Conservation (phyloP, 495 filamentous ascomycete species). For the Durotheca rogersii region DNA sequence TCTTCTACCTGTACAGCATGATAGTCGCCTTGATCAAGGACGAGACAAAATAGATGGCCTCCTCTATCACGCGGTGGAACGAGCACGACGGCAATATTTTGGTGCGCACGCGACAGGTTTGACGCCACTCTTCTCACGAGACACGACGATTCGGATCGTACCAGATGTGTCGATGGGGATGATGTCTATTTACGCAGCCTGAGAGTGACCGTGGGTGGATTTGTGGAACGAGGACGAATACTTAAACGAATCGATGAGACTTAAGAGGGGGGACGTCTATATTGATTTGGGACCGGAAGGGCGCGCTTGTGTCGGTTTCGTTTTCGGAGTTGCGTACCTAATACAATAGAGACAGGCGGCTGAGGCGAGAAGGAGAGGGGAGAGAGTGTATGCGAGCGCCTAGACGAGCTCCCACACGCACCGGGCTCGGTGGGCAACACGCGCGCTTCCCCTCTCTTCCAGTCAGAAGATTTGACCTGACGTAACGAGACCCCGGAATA, state of each 20-base stretch:
- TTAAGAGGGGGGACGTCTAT: neutral
- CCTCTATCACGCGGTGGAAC: neutral
- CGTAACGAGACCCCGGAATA: constrained; percentile 27
- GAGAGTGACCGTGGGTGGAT: constrained; percentile 16
- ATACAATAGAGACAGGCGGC: too few species aligned
- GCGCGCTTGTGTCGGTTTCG: neutral
- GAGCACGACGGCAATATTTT: neutral
- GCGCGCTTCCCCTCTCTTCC: constrained; percentile 17
- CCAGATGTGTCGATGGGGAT: constrained; percentile 5
- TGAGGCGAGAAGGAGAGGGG: neutral
- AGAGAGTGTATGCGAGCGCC: constrained; percentile 2
- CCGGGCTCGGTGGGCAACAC: constrained; percentile 8
- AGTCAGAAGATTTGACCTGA: constrained; percentile 14
- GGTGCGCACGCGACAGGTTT: constrained; percentile 10
- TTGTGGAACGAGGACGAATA: constrained; percentile 14
- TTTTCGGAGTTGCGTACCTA: neutral
- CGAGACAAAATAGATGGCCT: constrained; percentile 79
- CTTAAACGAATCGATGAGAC: constrained; percentile 1
- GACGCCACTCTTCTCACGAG: constrained; percentile 14
- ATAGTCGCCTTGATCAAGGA: constrained; percentile 97
- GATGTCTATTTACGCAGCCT: constrained; percentile 14
- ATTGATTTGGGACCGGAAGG: neutral
- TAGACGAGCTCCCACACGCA: constrained; percentile 1
- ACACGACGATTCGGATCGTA: constrained; percentile 9
- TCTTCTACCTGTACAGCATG: constrained; percentile 99